phyloP scores from a whole-genome alignment of 2,329 filamentous ascomycete species.

The Triangularia verruculosa region DNA sequence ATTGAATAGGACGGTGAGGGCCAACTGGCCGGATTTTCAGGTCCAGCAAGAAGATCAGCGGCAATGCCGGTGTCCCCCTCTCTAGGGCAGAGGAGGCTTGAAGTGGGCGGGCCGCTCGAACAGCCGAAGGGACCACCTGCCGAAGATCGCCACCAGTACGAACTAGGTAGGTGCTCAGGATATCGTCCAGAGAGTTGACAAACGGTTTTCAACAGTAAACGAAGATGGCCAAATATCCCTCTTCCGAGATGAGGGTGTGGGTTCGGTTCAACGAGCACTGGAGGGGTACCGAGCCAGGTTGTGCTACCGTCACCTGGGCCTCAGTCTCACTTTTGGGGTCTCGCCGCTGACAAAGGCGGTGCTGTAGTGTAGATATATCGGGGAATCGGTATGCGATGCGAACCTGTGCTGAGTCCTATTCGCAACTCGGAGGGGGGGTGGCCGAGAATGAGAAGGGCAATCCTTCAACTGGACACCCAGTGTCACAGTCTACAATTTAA shows the following conservation, averaged over 20 bases:
- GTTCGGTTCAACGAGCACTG: neutral
- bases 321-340: neutral
- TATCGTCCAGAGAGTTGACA: neutral
- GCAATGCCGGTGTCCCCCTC: neutral
- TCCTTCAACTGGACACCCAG: neutral
- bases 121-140: neutral
- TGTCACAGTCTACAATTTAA: neutral
- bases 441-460: neutral
- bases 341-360: neutral
- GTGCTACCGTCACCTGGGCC: neutral
- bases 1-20: conserved; percentile 11
- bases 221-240: neutral
- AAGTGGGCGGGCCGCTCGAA: neutral
- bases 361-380: neutral
- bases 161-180: neutral
- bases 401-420: neutral
- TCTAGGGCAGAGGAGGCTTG: neutral
- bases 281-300: neutral
- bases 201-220: neutral
- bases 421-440: neutral
- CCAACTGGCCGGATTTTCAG: neutral
- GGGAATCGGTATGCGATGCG: neutral
- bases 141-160: conserved; percentile 1
- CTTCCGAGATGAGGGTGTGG: conserved; percentile 1
- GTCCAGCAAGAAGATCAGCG: conserved; percentile 11